These are phyloP conservation scores for Hymenoscyphus fructigenus DNA, from an alignment of 2,329 filamentous ascomycete species.

Conservation along the genomic window DNA sequence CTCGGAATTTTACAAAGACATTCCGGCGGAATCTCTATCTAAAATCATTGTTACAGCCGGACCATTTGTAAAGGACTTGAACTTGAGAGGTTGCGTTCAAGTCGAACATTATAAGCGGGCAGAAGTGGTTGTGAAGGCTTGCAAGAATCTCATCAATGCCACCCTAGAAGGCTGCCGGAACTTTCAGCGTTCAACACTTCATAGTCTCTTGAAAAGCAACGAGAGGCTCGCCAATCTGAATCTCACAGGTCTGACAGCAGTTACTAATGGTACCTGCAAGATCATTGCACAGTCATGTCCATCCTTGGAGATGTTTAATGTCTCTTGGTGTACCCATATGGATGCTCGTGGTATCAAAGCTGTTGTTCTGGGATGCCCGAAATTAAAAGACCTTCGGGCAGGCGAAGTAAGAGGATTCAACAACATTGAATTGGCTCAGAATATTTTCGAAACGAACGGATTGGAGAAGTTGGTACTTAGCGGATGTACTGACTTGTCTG, in stretches of 20 bases:
- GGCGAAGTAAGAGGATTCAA: slow-evolving; percentile 81
- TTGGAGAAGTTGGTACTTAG: slow-evolving; percentile 80
- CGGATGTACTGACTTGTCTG: slow-evolving; percentile 75
- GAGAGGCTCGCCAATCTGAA: slow-evolving; percentile 79
- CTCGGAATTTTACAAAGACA: slow-evolving; percentile 82
- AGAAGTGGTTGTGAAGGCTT: slow-evolving; percentile 77
- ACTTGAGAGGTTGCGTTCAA: slow-evolving; percentile 88
- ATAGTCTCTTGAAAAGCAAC: slow-evolving; percentile 74
- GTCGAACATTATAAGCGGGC: slow-evolving; percentile 77
- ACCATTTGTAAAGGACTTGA: slow-evolving; percentile 87
- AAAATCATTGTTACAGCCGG: slow-evolving; percentile 84
- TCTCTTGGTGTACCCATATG: slow-evolving; percentile 90
- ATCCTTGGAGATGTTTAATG: slow-evolving; percentile 78
- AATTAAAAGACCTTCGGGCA: slow-evolving; percentile 75
- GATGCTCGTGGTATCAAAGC: slow-evolving; percentile 72
- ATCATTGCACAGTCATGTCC: slow-evolving; percentile 81
- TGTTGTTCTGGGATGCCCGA: slow-evolving; percentile 71
- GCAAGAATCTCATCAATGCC: slow-evolving; percentile 82
- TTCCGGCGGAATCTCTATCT: slow-evolving; percentile 78
- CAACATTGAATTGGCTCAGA: slow-evolving; percentile 66
- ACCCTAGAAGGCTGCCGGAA: slow-evolving; percentile 89
- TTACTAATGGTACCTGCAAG: slow-evolving; percentile 82
- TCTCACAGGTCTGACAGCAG: slow-evolving; percentile 74
- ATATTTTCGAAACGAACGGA: slow-evolving; percentile 76
- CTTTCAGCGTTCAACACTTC: slow-evolving; percentile 74